These are phyloP conservation scores for Mycena amicta DNA, from an alignment of 768 basidiomycete species.

Conservation along the genomic window DNA sequence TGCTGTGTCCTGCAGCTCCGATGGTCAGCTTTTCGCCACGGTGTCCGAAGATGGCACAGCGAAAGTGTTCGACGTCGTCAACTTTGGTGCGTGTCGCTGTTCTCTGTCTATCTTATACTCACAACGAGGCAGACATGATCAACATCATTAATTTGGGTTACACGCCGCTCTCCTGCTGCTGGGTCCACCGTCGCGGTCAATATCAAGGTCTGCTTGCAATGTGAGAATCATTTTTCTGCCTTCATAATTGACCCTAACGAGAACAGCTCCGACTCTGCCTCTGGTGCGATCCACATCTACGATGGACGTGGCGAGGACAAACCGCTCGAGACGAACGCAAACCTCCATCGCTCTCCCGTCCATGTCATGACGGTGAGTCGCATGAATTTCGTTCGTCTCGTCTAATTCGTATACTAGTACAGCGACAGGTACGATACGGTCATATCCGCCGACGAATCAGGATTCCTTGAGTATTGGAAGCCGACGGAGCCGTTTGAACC, in stretches of 20 bases:
- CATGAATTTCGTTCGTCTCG: neutral
- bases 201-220: slow-evolving; percentile 88
- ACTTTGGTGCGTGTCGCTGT: slow-evolving; percentile 74
- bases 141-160: slow-evolving; percentile 93
- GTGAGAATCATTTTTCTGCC: slow-evolving; percentile 42
- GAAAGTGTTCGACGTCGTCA: slow-evolving; percentile 96
- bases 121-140: slow-evolving; percentile 81
- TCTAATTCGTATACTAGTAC: slow-evolving; percentile 55
- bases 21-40: slow-evolving; percentile 91
- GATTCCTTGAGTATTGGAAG: slow-evolving; percentile 97
- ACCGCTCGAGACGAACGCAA: slow-evolving; percentile 75
- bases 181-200: slow-evolving; percentile 90
- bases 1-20: slow-evolving; percentile 83
- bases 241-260: slow-evolving; percentile 17
- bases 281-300: slow-evolving; percentile 82
- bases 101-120: neutral
- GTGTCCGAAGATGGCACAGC: slow-evolving; percentile 89
- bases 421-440: slow-evolving; percentile 89
- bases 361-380: slow-evolving; percentile 82
- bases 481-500: slow-evolving; percentile 86
- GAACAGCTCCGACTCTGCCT: slow-evolving; percentile 73
- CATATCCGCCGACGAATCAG: slow-evolving; percentile 90
- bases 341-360: slow-evolving; percentile 85
- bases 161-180: slow-evolving; percentile 86
- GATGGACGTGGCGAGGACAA: slow-evolving; percentile 87